Conservation (phyloP, 2,329 filamentous ascomycete species). For the Calonectria hawksworthii region DNA sequence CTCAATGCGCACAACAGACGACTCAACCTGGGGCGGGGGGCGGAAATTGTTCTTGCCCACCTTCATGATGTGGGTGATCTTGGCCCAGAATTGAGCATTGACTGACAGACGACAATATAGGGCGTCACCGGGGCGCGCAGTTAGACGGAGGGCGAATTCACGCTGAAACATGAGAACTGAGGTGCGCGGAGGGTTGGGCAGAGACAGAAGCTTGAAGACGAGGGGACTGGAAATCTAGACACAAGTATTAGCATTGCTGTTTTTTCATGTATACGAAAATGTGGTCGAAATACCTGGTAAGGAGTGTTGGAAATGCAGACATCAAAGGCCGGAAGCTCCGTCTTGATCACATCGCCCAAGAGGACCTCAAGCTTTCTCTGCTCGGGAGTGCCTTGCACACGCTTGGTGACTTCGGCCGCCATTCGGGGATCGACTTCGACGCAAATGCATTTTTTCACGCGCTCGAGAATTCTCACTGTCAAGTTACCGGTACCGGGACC, state of each 20-base stretch:
- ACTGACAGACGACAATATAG: conserved; percentile 93
- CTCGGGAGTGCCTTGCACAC: conserved; percentile 89
- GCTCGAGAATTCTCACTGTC: conserved; percentile 89
- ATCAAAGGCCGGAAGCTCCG: conserved; percentile 81
- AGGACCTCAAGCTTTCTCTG: conserved; percentile 89
- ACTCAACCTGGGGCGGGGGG: conserved; percentile 93
- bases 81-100: conserved; percentile 90
- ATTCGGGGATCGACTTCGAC: conserved; percentile 97
- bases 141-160: conserved; percentile 92
- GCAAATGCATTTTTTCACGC: conserved; percentile 84
- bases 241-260: conserved; percentile 31
- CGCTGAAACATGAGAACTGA: conserved; percentile 97
- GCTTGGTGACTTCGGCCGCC: conserved; percentile 94
- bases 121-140: conserved; percentile 88
- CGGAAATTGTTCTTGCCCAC: conserved; percentile 98
- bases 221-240: conserved; percentile 87
- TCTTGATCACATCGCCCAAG: conserved; percentile 90
- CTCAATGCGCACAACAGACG: conserved; percentile 89
- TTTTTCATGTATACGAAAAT: background rate
- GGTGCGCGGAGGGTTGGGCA: conserved; percentile 83
- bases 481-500: conserved; percentile 92
- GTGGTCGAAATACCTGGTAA: conserved; percentile 66
- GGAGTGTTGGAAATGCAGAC: conserved; percentile 82
- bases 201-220: conserved; percentile 89
- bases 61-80: conserved; percentile 83